Evolutionary conservation across 2,329 filamentous ascomycete genomes (phyloP), one percentile per base, ranked within the genome.

Genomic region (Phialemonium atrogriseum): DNA sequence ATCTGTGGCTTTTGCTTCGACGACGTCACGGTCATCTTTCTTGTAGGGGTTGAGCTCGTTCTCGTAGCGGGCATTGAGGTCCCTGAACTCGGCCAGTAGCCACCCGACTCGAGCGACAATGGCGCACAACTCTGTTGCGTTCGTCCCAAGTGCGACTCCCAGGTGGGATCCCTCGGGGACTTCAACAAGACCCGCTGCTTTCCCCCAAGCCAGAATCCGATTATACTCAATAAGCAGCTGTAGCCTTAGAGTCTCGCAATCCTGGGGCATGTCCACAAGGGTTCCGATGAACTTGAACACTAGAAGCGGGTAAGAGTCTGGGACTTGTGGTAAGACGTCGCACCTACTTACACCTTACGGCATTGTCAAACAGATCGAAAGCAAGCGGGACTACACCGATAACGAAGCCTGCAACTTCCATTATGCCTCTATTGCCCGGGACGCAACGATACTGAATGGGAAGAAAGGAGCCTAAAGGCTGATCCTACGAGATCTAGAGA

Each of bases 221-320:
- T 48, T 47, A 33, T 48, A 48, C 27, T 48, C 46, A 17, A 48
- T 47, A 15, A 48, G 39, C 8, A 48, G 40, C 18, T 48, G 44
- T n/a, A 48, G 28, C 15, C 43, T 26, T 32, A 45, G 43, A 22
- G 44, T 44, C 23, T 46, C 43, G 10, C 37, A 47, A 5, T 46
- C 44, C 12, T 40, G 27, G 10, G 46, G 46, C 44, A 47, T 47
- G 5, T 48, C 46, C 9, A 48, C 44, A 11, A 48, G 33, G 7
- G 44, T 37, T 10, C 37, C 41, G 15, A 47, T 24, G 30, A 48
- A 48, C 11, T 46, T 47, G 35, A 48, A 46, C 8, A 47, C 41
- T 42, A n/a, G n/a, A n/a, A n/a, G n/a, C n/a, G 13, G 10, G 19
- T 3, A 5, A 5, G 2, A 10, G 30, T 32, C 14, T 36, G 10